phyloP scores from a whole-genome alignment of 441 rosid genomes.

The Syzygium malaccense region DNA sequence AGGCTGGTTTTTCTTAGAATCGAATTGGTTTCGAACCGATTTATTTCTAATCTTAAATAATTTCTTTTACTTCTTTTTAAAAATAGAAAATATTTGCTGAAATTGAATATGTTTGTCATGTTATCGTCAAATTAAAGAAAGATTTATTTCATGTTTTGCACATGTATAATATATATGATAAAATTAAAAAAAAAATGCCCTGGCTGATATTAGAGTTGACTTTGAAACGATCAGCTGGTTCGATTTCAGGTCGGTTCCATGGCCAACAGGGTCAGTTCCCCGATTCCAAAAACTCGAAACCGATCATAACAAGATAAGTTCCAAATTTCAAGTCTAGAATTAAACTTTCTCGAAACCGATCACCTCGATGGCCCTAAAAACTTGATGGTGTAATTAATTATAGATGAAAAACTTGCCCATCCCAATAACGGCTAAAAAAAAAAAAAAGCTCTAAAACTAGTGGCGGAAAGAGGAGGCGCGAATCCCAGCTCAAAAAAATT shows the following conservation, averaged over 20 bases:
- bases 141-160: neutral
- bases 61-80: neutral
- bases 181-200: neutral
- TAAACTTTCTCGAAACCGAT: too few relatives aligned
- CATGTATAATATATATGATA: neutral
- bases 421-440: neutral
- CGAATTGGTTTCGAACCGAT: accelerated
- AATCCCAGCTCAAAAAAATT: neutral
- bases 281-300: neutral
- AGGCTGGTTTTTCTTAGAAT: neutral
- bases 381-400: neutral
- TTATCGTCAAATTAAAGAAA: neutral
- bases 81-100: neutral
- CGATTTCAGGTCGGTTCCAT: neutral
- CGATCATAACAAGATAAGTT: accelerated
- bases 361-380: too few relatives aligned
- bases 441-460: neutral
- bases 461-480: neutral
- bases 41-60: neutral
- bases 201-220: neutral
- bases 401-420: neutral
- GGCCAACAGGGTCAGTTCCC: neutral
- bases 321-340: too few relatives aligned
- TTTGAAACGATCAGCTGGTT: accelerated
- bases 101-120: neutral